Evolutionary conservation across 192 early-diverging fungal species (phyloP).

Genomic region (Bifiguratus adelaidae): DNA sequence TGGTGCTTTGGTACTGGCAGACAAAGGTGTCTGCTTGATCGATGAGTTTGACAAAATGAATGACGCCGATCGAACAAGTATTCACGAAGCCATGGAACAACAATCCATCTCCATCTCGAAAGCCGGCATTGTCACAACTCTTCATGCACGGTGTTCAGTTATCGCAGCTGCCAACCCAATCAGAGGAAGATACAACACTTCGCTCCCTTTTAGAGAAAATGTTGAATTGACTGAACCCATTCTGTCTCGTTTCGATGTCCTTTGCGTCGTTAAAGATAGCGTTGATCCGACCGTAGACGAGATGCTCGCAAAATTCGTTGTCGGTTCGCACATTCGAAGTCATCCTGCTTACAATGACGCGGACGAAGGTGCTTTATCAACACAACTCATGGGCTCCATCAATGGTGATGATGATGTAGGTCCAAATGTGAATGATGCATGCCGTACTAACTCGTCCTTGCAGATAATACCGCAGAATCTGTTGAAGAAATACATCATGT

Average conservation of each 20-base stretch:
- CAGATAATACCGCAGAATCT: constrained; percentile 76
- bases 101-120: constrained; percentile 83
- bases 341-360: constrained; percentile 57
- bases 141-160: constrained; percentile 78
- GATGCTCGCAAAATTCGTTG: constrained; percentile 85
- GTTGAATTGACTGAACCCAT: constrained; percentile 99
- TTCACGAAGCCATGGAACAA: constrained; percentile 95
- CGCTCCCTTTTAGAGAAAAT: constrained; percentile 89
- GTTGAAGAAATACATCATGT: constrained; percentile 83
- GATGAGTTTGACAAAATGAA: constrained; percentile 94
- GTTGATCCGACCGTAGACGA: constrained; percentile 89
- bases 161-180: constrained; percentile 79
- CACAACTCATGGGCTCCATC: constrained; percentile 20
- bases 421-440: constrained; percentile 2
- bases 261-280: constrained; percentile 92
- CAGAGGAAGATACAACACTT: constrained; percentile 78
- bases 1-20: constrained; percentile 81
- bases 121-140: constrained; percentile 66
- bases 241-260: constrained; percentile 93
- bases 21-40: constrained; percentile 78
- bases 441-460: neutral
- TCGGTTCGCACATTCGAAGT: constrained; percentile 83
- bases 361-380: constrained; percentile 13
- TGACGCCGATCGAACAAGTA: constrained; percentile 81
- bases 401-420: constrained; percentile 49